A percentile compares a stretch with the other conserved stretches of the same genome.
These are phyloP conservation scores for Rhodomyrtus psidioides DNA, from an alignment of 441 rosid genomes.

Conservation along the genomic window DNA sequence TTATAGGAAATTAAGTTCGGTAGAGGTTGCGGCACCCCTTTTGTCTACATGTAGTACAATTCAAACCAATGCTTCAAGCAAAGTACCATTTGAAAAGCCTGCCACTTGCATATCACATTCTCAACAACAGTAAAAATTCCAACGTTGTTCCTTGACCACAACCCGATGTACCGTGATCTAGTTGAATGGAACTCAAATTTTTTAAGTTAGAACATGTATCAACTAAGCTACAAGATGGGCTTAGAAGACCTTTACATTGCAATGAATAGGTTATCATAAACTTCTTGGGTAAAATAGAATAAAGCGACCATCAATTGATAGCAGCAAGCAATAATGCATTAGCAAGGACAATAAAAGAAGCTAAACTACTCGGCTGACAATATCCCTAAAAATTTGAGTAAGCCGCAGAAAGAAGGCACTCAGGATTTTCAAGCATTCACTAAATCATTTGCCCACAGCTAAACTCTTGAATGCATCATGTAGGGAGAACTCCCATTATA, in stretches of 20 bases:
- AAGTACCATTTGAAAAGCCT: neutral
- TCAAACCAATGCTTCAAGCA: neutral
- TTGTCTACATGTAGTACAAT: neutral
- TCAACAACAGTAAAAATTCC: neutral
- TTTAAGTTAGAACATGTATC: neutral
- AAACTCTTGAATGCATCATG: neutral
- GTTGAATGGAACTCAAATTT: neutral
- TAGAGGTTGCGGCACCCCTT: neutral
- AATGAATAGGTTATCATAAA: neutral
- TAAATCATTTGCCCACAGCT: neutral
- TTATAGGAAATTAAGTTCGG: neutral
- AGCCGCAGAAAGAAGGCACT: neutral
- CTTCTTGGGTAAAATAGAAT: neutral
- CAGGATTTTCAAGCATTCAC: neutral
- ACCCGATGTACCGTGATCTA: neutral
- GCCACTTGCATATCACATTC: neutral
- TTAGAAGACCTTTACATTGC: neutral
- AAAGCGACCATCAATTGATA: neutral
- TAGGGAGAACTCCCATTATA: neutral
- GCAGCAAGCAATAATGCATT: neutral
- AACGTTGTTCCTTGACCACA: neutral
- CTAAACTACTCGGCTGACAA: neutral
- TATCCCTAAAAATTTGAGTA: neutral
- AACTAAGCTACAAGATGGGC: neutral
- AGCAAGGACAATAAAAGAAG: neutral